Evolutionary conservation across 345 rosid genomes (phyloP).

Genomic region (Rhizophora mangle): DNA sequence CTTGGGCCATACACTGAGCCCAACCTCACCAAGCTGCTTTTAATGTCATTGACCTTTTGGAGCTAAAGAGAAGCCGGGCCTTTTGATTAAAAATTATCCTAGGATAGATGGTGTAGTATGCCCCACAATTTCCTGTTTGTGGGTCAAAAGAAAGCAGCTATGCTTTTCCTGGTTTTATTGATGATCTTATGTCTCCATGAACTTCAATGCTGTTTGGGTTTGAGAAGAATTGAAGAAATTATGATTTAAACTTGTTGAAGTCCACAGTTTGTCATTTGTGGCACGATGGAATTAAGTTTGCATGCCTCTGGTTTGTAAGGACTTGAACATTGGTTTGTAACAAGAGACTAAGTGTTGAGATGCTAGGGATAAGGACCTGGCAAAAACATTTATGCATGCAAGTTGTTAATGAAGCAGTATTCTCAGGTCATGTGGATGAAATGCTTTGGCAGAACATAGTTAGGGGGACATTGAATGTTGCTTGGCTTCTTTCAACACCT

Average conservation of each 20-base stretch:
- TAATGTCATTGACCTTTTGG: neutral
- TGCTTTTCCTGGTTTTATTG: neutral
- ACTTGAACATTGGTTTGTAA: neutral
- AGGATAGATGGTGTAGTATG: neutral
- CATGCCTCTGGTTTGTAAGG: conserved; percentile 3
- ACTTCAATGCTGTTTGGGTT: neutral
- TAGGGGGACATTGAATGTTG: conserved; percentile 4
- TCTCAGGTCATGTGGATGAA: neutral
- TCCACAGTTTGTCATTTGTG: neutral
- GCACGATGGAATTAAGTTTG: neutral
- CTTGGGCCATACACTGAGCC: neutral
- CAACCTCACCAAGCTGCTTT: neutral
- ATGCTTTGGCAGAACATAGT: neutral
- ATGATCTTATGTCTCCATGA: neutral
- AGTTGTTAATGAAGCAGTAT: conserved; percentile 5
- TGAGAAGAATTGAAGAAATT: neutral
- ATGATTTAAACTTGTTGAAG: conserved; percentile 1
- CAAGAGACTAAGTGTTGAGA: neutral
- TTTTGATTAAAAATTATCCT: neutral
- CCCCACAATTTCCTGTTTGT: neutral
- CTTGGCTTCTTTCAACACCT: conserved; percentile 11
- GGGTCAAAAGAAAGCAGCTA: neutral
- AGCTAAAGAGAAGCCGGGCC: neutral
- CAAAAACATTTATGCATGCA: neutral
- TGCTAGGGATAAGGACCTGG: neutral